A percentile compares a stretch with the other conserved stretches of the same genome.
Conservation (phyloP, 768 basidiomycete genomes). For the Lactifluus echinatus region DNA sequence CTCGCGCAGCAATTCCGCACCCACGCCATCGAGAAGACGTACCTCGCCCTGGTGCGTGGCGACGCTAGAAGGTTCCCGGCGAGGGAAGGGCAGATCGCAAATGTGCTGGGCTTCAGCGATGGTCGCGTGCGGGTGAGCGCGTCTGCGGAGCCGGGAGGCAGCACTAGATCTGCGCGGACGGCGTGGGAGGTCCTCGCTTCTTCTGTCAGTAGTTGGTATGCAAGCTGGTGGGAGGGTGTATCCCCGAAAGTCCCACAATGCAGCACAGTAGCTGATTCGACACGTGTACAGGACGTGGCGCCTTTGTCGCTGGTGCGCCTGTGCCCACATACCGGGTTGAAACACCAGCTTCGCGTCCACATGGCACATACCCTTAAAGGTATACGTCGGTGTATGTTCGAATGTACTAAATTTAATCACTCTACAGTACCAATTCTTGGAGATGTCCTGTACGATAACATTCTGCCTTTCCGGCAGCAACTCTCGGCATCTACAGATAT, state of each 20-base stretch:
- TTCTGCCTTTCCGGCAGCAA: not conserved
- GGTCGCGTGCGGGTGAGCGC: constrained; percentile 10
- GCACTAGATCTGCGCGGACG: constrained; percentile 8
- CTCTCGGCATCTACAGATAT: not conserved
- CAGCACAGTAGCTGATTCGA: not conserved
- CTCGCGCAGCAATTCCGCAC: constrained; percentile 18
- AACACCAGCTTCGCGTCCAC: constrained; percentile 21
- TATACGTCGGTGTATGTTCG: not conserved
- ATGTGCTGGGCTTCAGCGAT: constrained; percentile 1
- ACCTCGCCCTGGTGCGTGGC: constrained; percentile 17
- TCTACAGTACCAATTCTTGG: constrained; percentile 18
- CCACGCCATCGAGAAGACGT: constrained; percentile 11
- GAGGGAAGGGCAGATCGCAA: constrained; percentile 1
- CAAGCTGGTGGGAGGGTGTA: not conserved
- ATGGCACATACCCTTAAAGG: constrained; percentile 9
- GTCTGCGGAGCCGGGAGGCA: not conserved
- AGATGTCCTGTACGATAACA: constrained; percentile 11
- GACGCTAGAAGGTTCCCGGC: not conserved
- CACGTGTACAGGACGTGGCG: not conserved
- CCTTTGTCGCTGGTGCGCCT: constrained; percentile 17
- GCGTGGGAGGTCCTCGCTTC: constrained; percentile 19
- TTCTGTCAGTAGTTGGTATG: constrained; percentile 14
- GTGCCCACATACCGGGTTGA: constrained; percentile 17
- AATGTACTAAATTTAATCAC: not conserved
- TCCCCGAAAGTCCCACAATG: not conserved